Conservation (phyloP, 2,329 filamentous ascomycete species). For the Amauroascus niger region DNA sequence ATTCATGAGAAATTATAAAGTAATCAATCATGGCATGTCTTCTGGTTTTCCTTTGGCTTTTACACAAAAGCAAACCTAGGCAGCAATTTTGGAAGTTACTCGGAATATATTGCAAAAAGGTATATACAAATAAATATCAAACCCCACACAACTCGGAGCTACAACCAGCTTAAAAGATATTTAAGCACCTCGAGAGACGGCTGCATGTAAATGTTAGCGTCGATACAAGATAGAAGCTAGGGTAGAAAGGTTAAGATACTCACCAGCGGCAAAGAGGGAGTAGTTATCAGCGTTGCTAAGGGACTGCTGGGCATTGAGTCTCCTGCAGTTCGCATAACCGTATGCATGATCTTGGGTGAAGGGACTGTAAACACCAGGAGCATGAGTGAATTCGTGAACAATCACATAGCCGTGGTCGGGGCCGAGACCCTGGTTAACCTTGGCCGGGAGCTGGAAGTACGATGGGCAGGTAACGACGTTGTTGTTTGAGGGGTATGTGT, state of each 20-base stretch:
- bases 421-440: slow-evolving; percentile 47
- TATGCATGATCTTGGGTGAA: slow-evolving; percentile 52
- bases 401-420: slow-evolving; percentile 59
- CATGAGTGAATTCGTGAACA: slow-evolving; percentile 58
- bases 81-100: too few species aligned
- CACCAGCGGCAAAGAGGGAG: slow-evolving; percentile 45
- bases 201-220: background rate
- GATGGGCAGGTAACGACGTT: slow-evolving; percentile 54
- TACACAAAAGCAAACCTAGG: too few species aligned
- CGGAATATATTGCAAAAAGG: too few species aligned
- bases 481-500: slow-evolving; percentile 47
- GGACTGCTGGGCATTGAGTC: slow-evolving; percentile 43
- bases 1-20: too few species aligned
- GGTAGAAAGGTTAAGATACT: slow-evolving; percentile 11
- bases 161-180: background rate
- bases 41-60: too few species aligned
- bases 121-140: too few species aligned
- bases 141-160: too few species aligned
- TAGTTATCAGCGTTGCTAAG: slow-evolving; percentile 58
- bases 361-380: slow-evolving; percentile 43
- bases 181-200: background rate
- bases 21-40: too few species aligned
- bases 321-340: slow-evolving; percentile 44
- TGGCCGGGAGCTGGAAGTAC: slow-evolving; percentile 46
- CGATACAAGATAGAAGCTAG: too few species aligned